These are phyloP conservation scores for Biancaea sappan DNA, from an alignment of 306 rosid genomes.

Conservation along the genomic window DNA sequence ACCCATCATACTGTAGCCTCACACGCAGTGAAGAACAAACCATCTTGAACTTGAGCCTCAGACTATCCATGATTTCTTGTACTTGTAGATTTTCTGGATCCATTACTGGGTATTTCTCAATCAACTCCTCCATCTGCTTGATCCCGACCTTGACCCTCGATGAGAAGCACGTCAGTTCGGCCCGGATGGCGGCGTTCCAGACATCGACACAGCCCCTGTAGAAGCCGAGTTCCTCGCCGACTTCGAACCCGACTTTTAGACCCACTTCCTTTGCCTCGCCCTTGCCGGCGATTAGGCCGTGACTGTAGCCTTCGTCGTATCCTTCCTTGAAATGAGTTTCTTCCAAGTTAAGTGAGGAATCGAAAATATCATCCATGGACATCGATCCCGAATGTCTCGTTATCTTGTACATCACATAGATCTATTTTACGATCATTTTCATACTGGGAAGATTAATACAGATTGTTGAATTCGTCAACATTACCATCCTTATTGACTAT, in stretches of 20 bases:
- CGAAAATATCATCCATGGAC: constrained; percentile 62
- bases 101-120: constrained; percentile 62
- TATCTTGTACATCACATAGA: no score
- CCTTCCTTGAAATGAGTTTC: constrained; percentile 70
- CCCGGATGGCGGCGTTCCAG: constrained; percentile 56
- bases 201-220: constrained; percentile 65
- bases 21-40: constrained; percentile 64
- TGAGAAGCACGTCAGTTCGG: constrained; percentile 56
- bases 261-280: constrained; percentile 73
- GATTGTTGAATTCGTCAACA: no score
- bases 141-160: constrained; percentile 51
- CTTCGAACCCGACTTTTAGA: constrained; percentile 74
- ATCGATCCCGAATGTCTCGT: no score
- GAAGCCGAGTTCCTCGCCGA: constrained; percentile 79
- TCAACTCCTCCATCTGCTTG: constrained; percentile 67
- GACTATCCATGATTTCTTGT: constrained; percentile 66
- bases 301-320: constrained; percentile 57
- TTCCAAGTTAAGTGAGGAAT: constrained; percentile 62
- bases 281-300: constrained; percentile 58
- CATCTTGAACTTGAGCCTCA: constrained; percentile 76
- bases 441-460: no score
- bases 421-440: no score
- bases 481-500: no score
- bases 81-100: constrained; percentile 67
- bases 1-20: constrained; percentile 67